These are phyloP conservation scores for Leccinellum luteum DNA, from an alignment of 768 basidiomycete genomes.

Conservation along the genomic window DNA sequence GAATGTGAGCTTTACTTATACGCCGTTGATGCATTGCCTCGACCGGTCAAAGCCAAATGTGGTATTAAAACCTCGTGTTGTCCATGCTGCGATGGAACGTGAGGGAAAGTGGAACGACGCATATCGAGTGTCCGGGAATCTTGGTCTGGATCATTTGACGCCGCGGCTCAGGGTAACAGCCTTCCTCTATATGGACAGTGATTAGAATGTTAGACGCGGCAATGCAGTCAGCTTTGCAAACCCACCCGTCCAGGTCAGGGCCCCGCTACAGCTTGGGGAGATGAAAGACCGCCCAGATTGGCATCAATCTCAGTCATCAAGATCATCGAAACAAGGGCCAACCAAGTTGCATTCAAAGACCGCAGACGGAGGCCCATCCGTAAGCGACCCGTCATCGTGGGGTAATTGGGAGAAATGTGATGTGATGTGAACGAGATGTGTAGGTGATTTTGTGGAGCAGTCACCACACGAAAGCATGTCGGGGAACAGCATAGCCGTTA, in stretches of 20 bases:
- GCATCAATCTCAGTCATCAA: conserved; percentile 2
- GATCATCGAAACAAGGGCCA: conserved; percentile 2
- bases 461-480: conserved; percentile 5
- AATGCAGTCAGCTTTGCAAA: conserved; percentile 25
- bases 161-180: conserved; percentile 34
- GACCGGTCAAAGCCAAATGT: conserved; percentile 21
- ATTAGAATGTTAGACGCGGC: conserved; percentile 29
- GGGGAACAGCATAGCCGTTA: conserved; percentile 8
- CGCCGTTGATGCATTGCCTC: conserved; percentile 30
- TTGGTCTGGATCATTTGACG: conserved; percentile 31
- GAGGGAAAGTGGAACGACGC: conserved; percentile 24
- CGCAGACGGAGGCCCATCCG: not conserved
- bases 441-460: conserved; percentile 18
- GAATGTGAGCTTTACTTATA: conserved; percentile 28
- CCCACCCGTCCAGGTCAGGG: conserved; percentile 6
- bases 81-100: conserved; percentile 31
- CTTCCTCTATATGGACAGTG: conserved; percentile 29
- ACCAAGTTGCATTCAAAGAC: conserved; percentile 3
- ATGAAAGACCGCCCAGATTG: conserved; percentile 11
- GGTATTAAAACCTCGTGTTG: conserved; percentile 35
- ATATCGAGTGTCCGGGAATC: conserved; percentile 28
- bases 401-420: conserved; percentile 12
- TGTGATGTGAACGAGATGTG: conserved; percentile 7
- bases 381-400: conserved; percentile 21
- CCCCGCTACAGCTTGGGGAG: conserved; percentile 21